A percentile compares a stretch with the other conserved stretches of the same genome.
Conservation (phyloP, 768 basidiomycete species). For the Lactarius hengduanensis region DNA sequence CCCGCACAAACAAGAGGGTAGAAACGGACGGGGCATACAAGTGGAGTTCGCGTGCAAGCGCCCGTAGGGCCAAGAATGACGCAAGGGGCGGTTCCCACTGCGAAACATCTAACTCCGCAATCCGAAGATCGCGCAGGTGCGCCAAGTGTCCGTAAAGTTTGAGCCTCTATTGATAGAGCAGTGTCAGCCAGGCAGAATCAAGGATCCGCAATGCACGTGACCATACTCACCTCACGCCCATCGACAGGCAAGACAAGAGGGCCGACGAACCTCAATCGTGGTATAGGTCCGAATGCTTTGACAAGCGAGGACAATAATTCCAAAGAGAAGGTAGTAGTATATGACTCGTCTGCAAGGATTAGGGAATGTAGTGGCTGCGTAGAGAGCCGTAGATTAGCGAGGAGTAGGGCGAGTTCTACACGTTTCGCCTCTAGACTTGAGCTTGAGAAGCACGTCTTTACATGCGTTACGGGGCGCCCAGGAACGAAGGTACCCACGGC, state of each 20-base stretch:
- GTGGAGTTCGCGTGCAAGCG: constrained; percentile 57
- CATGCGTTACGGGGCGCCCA: constrained; percentile 54
- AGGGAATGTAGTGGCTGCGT: constrained; percentile 48
- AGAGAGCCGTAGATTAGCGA: constrained; percentile 48
- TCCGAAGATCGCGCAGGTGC: constrained; percentile 49
- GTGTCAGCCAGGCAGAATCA: background rate
- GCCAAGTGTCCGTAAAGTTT: constrained; percentile 60
- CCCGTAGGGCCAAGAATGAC: constrained; percentile 52
- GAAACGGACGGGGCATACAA: constrained; percentile 55
- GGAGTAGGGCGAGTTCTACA: constrained; percentile 49
- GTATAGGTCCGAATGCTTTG: constrained; percentile 34
- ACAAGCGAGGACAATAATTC: constrained; percentile 49
- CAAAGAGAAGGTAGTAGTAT: constrained; percentile 53
- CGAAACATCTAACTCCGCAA: constrained; percentile 62
- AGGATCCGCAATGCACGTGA: constrained; percentile 2
- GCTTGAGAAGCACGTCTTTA: constrained; percentile 69
- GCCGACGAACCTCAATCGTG: constrained; percentile 55
- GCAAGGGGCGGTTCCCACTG: constrained; percentile 62
- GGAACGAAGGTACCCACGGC: constrained; percentile 58
- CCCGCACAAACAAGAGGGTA: constrained; percentile 59
- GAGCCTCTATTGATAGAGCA: constrained; percentile 46
- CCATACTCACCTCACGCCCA: constrained; percentile 47
- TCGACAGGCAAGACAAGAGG: constrained; percentile 62
- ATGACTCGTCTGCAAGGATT: constrained; percentile 61
- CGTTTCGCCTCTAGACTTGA: constrained; percentile 49